A percentile compares a stretch with the other conserved stretches of the same genome.
Evolutionary conservation across 345 rosid species (phyloP).

Genomic region (Syzygium oleosum): DNA sequence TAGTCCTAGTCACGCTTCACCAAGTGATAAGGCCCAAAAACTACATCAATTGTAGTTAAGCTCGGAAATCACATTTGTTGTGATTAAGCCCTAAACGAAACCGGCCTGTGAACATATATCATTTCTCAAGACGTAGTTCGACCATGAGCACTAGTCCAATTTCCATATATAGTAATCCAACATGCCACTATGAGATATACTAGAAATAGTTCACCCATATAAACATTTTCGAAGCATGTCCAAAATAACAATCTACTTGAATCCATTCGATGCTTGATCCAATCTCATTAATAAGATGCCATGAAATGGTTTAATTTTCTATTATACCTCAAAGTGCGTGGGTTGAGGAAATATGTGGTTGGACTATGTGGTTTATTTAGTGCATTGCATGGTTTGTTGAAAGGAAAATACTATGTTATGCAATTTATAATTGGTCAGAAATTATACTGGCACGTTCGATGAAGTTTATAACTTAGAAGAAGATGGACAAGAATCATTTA

Average conservation of each 20-base stretch:
- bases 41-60: not conserved
- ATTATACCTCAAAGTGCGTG: too few relatives aligned
- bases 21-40: not conserved
- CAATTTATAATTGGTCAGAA: not conserved
- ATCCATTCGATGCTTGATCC: not conserved
- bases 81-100: not conserved
- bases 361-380: too few relatives aligned
- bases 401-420: too few relatives aligned
- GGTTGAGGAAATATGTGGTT: too few relatives aligned
- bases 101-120: not conserved
- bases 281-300: too few relatives aligned
- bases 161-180: not conserved
- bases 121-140: not conserved
- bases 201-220: too few relatives aligned
- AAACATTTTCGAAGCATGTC: not conserved
- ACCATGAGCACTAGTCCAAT: not conserved
- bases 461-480: not conserved
- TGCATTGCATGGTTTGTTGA: too few relatives aligned
- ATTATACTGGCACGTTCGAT: too few relatives aligned
- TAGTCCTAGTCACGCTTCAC: not conserved
- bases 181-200: not conserved
- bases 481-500: not conserved
- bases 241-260: not conserved
- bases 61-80: not conserved
- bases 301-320: too few relatives aligned